These are phyloP conservation scores for Ephemerocybe angulata DNA, from an alignment of 768 basidiomycete genomes.

Conservation along the genomic window DNA sequence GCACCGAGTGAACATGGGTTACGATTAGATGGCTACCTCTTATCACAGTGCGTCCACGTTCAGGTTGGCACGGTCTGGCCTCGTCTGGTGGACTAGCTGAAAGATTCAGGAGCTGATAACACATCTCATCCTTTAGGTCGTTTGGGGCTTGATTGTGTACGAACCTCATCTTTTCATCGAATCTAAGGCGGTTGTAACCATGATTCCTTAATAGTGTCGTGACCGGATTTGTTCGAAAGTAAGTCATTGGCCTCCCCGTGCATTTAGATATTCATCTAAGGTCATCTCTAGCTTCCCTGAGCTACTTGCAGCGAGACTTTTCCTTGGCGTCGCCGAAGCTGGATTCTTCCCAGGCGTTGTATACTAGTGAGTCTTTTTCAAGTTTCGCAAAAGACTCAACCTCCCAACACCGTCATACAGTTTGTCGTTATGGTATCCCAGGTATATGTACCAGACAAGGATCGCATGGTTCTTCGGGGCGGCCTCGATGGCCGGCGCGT, in stretches of 20 bases:
- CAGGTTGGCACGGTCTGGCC: neutral
- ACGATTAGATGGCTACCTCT: constrained; percentile 55
- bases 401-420: constrained; percentile 27
- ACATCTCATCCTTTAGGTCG: constrained; percentile 33
- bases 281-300: constrained; percentile 48
- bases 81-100: neutral
- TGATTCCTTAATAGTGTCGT: constrained; percentile 12
- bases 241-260: constrained; percentile 4
- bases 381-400: neutral
- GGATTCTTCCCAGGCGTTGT: constrained; percentile 71
- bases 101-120: neutral
- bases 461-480: constrained; percentile 64
- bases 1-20: neutral
- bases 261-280: neutral
- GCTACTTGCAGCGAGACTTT: constrained; percentile 53
- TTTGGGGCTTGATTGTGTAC: constrained; percentile 65
- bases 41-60: constrained; percentile 43
- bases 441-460: constrained; percentile 55
- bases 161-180: constrained; percentile 13
- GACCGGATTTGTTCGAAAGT: constrained; percentile 71
- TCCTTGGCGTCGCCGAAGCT: constrained; percentile 64
- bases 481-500: constrained; percentile 60
- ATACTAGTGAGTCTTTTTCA: constrained; percentile 51
- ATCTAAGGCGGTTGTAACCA: neutral
- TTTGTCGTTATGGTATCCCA: constrained; percentile 67